Base-by-base conservation (phyloP, 1,139 yeast species). In the Kodamaea sp. region DNA sequence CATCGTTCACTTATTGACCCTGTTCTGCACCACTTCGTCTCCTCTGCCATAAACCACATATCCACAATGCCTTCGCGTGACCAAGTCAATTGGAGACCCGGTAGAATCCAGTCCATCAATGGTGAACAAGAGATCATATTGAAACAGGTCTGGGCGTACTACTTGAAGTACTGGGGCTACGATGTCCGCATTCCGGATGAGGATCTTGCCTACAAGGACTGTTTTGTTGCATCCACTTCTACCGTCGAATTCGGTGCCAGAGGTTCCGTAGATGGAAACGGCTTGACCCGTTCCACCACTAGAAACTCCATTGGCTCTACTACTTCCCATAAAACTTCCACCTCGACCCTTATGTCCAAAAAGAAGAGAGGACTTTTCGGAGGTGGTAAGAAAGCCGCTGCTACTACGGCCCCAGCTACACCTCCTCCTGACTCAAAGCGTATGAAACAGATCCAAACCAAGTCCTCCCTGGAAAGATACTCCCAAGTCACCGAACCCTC, bases 61-160 rank as follows among this genome's bases (percentile, higher is more conserved):
- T 11, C 29, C 26, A 29, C 14, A 20, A 43, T 43, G 48, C 47
- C 47, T 6, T 27, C 41, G 10, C 37, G 33, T 15, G 41, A 42
- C 22, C 35, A 45, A 9, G 39, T 47, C 25, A 31, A 44, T 13
- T 53, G 46, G 41, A 59, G 71, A 35, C 69, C 73, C 4, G 90
- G 90, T 8, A 73, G 85, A 46, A 68, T 78, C 31, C 78, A 76
- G 43, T 73, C 79, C 18, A 63, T 87, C 30, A 73, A 80, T 9
- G 60, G 68, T 2, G 80, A 77, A 24, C 83, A 86, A 59, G 94
- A 84, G 50, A 63, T 72, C 36, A 69, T 69, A 25, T 69, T 88
- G 47, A 87, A 87, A 59, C 90, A 85, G 52, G 70, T 80, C 32
- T 84, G 94, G 92, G 79, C 84, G 25, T 74, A 79, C 42, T 51